Base-by-base conservation (phyloP, 2,329 filamentous ascomycete genomes). In the Pseudohalonectria lignicola region DNA sequence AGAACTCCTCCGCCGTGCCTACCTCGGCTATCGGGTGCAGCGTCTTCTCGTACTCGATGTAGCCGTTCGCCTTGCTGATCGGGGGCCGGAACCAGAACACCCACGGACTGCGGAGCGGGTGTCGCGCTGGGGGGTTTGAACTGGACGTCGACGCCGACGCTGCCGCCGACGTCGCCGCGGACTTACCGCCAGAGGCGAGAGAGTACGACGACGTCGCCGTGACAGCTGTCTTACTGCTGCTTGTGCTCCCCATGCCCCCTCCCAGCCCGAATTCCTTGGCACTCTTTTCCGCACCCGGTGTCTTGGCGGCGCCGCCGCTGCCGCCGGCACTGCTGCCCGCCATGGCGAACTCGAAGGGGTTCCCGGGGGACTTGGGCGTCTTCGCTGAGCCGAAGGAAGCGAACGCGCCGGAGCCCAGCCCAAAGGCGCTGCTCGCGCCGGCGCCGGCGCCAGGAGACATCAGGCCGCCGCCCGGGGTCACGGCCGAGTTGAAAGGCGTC, bases 1-100 rank as follows among this genome's bases (percentile, higher is more conserved):
- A 95, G 57, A 98, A 96, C 42, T 92, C 84, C 62, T 96, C 87
- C 36, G 76, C 86, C 5, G 85, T 86, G 43, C 74, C 73, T 53
- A 94, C 85, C 40, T 75, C 74, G 50, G 86, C 90, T 54, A 96
- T 78, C 29, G 87, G 77, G 52, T 92, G 83, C 44, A 94, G 79
- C 6, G 90, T 96, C 63, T 96, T 94, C 60, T 98, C 92, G 60
- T 98, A 98, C 61, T 96, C 90, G 51, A 81, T 74, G 53, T 71
- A 80, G 30, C 76, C 76, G 53, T 92, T 90, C 47, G 90, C 92
- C 66, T 98, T 98, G 48, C 86, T 88, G 51, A 93, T 94, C 36
- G 92, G 92, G 29, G 92, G 92, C 42, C 92, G 78, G 63, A 93
- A 98, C 87, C 92, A 96, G 58, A 96, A 86, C 25, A 94, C 81